Conservation (phyloP, 2,329 filamentous ascomycete genomes). For the Ophiocordyceps sinensis region DNA sequence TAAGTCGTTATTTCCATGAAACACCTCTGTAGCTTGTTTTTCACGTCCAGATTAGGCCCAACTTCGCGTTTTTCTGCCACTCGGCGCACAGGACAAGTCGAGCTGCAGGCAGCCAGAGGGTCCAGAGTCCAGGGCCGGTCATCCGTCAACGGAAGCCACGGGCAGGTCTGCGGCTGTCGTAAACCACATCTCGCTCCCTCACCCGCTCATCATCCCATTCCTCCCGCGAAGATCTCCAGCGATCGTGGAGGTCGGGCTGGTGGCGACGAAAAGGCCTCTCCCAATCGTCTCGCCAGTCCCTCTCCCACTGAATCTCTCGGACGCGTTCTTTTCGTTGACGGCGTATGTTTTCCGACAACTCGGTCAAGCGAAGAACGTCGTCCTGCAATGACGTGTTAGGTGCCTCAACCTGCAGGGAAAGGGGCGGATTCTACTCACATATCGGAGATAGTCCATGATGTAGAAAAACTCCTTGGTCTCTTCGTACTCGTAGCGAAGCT, state of each 20-base stretch:
- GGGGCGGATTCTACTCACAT: slow-evolving; percentile 44
- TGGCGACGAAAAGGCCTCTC: slow-evolving; percentile 26
- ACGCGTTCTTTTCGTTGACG: slow-evolving; percentile 39
- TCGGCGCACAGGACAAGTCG: neutral
- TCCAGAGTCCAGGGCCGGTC: neutral
- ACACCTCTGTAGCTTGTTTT: neutral
- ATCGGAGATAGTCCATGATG: slow-evolving; percentile 75
- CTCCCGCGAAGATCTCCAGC: slow-evolving; percentile 11
- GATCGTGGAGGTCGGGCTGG: slow-evolving; percentile 14
- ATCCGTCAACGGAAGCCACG: slow-evolving; percentile 4
- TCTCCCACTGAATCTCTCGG: slow-evolving; percentile 43
- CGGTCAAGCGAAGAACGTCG: slow-evolving; percentile 71
- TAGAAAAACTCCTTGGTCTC: slow-evolving; percentile 87
- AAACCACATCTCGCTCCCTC: slow-evolving; percentile 54
- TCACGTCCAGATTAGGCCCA: neutral
- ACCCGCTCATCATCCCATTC: slow-evolving; percentile 46
- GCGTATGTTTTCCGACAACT: slow-evolving; percentile 71
- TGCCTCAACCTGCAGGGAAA: neutral
- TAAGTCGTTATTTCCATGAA: neutral
- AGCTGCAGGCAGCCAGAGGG: neutral
- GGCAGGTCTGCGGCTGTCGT: slow-evolving; percentile 31
- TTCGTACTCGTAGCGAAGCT: slow-evolving; percentile 74
- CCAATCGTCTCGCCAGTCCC: slow-evolving; percentile 37
- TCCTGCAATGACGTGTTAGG: slow-evolving; percentile 38
- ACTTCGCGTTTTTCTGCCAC: neutral